Base-by-base conservation (phyloP, 2,329 filamentous ascomycete genomes). In the Botrytis squamosa region DNA sequence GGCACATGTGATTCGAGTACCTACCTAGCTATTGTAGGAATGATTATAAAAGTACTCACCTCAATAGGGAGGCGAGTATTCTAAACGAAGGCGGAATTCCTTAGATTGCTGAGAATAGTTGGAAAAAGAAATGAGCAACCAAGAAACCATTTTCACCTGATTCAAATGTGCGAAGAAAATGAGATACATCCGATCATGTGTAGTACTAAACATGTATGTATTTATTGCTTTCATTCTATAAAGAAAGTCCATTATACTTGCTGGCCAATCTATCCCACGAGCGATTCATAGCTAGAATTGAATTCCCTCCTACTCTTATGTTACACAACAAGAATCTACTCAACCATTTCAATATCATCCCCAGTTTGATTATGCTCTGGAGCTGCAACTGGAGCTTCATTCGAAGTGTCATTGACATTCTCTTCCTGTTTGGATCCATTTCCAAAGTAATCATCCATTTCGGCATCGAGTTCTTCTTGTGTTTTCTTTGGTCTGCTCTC, bases 361-460 rank as follows among this genome's bases (percentile, higher is more conserved):
- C 82, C 84, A 29, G 78, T 76, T 44, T 73, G 65, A 25, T 76
- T 76, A 20, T 79, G 80, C 73, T 83, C 78, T 42, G 82, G 78
- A 29, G 80, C 80, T 60, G 55, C 49, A 57, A 9, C 63, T 40
- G 46, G 22, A 66, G 80, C 80, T 40, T 82, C 79, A 10, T 78
- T 79, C n/a, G 77, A 75, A 65, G 77, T 73, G 70, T 70, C 77
- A 78, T 77, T 74, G 22, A 79, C 80, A 60, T 80, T 82, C 18
- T 69, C 52, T 38, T 81, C 64, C 38, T 81, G 84, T 52, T 82
- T 84, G n/a, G 80, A 82, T 44, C 88, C 69, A 67, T 60, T 72
- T 25, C 72, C 90, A 85, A 94, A 98, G 83, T 98, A 98, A 81
- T 97, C 93, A 44, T 91, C 94, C 95, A 98, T 98, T 84, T 98